Evolutionary conservation across 2,329 filamentous ascomycete genomes (phyloP).

Genomic region (Graphiopsis chlorocephala): DNA sequence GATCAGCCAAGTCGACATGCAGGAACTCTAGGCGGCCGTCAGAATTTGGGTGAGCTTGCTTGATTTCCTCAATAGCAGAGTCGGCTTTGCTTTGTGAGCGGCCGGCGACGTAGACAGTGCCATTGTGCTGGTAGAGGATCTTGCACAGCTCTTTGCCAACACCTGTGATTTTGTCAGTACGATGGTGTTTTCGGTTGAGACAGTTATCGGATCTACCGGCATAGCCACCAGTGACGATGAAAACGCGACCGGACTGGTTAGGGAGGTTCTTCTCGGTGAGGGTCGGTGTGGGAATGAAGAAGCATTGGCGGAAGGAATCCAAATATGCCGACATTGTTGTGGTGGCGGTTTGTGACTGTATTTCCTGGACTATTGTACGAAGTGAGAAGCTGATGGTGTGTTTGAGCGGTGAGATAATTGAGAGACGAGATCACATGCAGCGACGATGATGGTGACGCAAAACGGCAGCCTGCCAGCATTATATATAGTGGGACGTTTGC

Average conservation of each 20-base stretch:
- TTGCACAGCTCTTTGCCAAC: conserved; percentile 53
- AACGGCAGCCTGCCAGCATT: not conserved
- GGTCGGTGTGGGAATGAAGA: conserved; percentile 35
- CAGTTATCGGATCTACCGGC: conserved; percentile 30
- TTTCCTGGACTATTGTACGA: not conserved
- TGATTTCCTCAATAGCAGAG: conserved; percentile 47
- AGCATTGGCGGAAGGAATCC: conserved; percentile 25
- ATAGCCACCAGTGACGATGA: conserved; percentile 53
- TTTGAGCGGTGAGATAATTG: not conserved
- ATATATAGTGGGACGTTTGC: not conserved
- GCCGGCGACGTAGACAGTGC: conserved; percentile 55
- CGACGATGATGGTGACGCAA: not conserved
- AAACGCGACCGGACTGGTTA: conserved; percentile 45
- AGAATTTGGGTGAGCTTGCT: conserved; percentile 35
- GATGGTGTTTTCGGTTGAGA: not conserved
- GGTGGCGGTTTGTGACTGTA: not conserved
- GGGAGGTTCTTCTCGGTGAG: conserved; percentile 45
- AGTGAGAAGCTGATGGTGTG: not conserved
- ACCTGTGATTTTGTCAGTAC: conserved; percentile 10
- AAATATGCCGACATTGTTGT: conserved; percentile 13
- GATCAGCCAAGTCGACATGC: conserved; percentile 44
- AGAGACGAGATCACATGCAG: not conserved
- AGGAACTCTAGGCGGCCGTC: conserved; percentile 45
- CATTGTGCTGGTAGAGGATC: conserved; percentile 55
- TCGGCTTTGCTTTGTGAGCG: conserved; percentile 48